Base-by-base conservation (phyloP, 257 asterid species). In the Solanum dulcamara region DNA sequence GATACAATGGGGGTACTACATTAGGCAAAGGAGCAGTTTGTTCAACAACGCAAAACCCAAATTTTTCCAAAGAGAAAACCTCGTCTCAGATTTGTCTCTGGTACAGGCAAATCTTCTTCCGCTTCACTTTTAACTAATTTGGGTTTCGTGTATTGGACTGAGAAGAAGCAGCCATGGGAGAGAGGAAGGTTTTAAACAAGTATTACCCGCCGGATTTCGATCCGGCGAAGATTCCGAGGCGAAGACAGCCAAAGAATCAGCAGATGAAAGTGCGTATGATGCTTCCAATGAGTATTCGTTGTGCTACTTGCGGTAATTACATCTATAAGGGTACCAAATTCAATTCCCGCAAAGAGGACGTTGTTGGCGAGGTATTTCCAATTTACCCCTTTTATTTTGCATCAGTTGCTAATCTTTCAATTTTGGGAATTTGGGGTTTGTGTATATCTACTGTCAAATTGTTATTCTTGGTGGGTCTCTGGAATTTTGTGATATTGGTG, bases 201-300 rank as follows among this genome's bases (percentile, higher is more conserved):
- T 96, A 96, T 70, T 96, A 96, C 72, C 99, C 98, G 86, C 98
- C 98, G 93, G 98, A 94, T 48, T 96, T 94, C 84, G 97, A 93
- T 91, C 98, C 98, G 89, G 91, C 93, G 46, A 96, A 96, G 93
- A 89, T 94, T 74, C 99, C 98, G 0, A 94, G 98, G 85, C 96
- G 98, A 85, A 88, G 89, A 84, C 97, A 96, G 81, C 98, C 90
- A 0, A 91, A 90, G 67, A 96, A 93, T 74, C 94, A 93, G 88
- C 98, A 94, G 89, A 93, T 96, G 87, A 91, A 88, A 67, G 97
- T 96, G 24, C 91, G 99, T 10, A 96, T 94, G 97, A 96, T 93
- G 98, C 95, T 94, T 87, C 99, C 99, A 0, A 96, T 94, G 97
- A 93, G 98, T 85, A 92, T 96, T 24, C 92, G 97, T 1, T 93